A percentile compares a stretch with the other conserved stretches of the same genome.
These are phyloP conservation scores for Begonia loranthoides DNA, from an alignment of 306 rosid genomes.

Conservation along the genomic window DNA sequence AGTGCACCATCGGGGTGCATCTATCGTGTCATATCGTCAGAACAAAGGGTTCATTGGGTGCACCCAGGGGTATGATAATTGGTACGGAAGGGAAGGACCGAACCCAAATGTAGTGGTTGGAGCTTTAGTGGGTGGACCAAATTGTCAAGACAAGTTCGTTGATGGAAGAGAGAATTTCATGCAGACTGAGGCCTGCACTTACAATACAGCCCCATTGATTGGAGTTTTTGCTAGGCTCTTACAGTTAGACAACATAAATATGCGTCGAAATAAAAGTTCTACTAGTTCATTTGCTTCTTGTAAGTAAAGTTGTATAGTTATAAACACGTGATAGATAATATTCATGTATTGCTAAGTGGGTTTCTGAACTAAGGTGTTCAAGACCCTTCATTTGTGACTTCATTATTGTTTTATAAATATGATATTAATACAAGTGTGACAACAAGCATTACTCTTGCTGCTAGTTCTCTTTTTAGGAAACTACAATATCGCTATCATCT, in stretches of 20 bases:
- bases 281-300: too few species aligned
- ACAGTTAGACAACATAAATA: constrained; percentile 11
- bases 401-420: too few species aligned
- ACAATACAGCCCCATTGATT: constrained; percentile 84
- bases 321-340: too few species aligned
- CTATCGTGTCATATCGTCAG: constrained; percentile 61
- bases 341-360: too few species aligned
- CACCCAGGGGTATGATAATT: constrained; percentile 88
- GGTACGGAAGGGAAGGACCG: constrained; percentile 41
- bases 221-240: constrained; percentile 70
- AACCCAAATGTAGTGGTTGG: constrained; percentile 79
- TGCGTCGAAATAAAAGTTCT: too few species aligned
- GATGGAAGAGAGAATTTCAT: constrained; percentile 63
- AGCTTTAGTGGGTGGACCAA: constrained; percentile 96
- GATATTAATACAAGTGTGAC: too few species aligned
- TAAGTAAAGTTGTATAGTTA: too few species aligned
- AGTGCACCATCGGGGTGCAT: constrained; percentile 95
- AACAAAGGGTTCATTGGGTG: constrained; percentile 89
- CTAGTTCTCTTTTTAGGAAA: too few species aligned
- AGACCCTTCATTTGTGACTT: too few species aligned
- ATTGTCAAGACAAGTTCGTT: constrained; percentile 48
- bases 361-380: too few species aligned
- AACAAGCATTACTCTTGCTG: too few species aligned
- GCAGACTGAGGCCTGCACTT: constrained; percentile 99
- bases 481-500: too few species aligned